Conservation (phyloP, 495 filamentous ascomycete genomes). For the Platismatia glauca region DNA sequence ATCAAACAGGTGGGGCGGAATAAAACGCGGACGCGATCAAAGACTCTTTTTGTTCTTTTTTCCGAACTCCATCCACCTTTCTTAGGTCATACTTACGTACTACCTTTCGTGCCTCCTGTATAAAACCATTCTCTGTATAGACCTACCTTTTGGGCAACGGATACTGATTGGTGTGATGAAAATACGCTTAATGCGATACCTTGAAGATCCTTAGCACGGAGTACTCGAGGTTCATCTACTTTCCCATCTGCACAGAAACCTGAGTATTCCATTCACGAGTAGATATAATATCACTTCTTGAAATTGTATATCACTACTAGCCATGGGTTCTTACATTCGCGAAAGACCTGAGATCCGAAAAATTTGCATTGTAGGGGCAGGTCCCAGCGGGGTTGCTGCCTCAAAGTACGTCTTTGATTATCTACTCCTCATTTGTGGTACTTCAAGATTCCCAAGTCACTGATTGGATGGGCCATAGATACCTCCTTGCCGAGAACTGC, state of each 20-base stretch:
- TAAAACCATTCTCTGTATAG: background rate
- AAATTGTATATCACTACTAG: background rate
- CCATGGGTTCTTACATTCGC: background rate
- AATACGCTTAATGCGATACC: background rate
- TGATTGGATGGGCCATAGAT: slow-evolving; percentile 38
- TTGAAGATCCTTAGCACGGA: background rate
- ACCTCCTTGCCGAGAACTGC: slow-evolving; percentile 60
- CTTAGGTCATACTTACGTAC: no score
- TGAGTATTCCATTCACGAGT: background rate
- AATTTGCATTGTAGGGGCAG: slow-evolving; percentile 63
- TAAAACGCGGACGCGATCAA: background rate
- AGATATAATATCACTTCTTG: background rate
- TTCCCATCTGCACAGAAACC: background rate
- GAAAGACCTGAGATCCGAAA: slow-evolving; percentile 12
- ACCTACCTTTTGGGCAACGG: background rate
- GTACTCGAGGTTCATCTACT: background rate
- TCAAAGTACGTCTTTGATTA: slow-evolving; percentile 40
- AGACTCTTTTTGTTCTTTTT: no score
- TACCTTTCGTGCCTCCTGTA: background rate
- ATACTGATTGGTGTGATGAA: background rate
- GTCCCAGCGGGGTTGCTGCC: slow-evolving; percentile 56
- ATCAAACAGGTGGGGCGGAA: background rate
- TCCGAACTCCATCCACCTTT: no score
- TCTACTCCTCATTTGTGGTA: background rate
- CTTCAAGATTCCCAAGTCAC: background rate